Base-by-base conservation (phyloP, 225 moss, liverwort and hornwort species). In the Neckera pumila region DNA sequence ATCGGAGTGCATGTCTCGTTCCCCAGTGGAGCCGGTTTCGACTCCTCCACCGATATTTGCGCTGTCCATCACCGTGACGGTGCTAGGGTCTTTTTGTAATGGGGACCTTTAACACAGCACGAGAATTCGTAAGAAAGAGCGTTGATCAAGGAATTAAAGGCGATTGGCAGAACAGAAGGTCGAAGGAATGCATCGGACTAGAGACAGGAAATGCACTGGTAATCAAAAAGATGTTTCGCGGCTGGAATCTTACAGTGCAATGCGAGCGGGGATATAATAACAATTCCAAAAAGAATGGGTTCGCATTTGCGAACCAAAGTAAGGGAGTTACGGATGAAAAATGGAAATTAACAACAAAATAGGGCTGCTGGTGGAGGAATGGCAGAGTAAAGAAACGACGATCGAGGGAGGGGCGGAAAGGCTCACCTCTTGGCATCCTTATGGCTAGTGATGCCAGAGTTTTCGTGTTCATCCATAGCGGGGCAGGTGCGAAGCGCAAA, bases 1-100 rank as follows among this genome's bases (percentile, higher is more conserved):
- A 69, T 94, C 94, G 51, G 94, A 92, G 15, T 86, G 89, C 11
- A 92, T 36, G 71, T 94, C 93, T 51, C 92, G 90, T 58, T 87
- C 91, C 34, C 92, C 91, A 20, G 94, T 94, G 59, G 94, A 94
- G 43, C 94, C 93, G 33, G 95, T 94, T 79, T 89, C 88, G 33
- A 90, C 85, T 53, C 92, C 93, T 31, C 81, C 80, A 5, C 89
- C 92, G 14, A 92, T 76, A 56, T 85, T 92, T 58, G 86, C 88
- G 74, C 90, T 89, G 79, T 87, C 90, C 79, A 89, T 88, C 58
- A 90, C 91, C 56, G 93, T 89, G 57, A 91, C 91, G 14, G 93
- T 95, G 90, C 94, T 95, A 12, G 93, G 90, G 34, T 93, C 92
- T 33, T 33, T 49, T 27, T 53, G 49, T 43, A 89, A 28, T 28